Percentiles rank a stretch among this genome's conserved stretches.
These are phyloP conservation scores for Circinella minor DNA, from an alignment of 371 early-diverging fungal species.

Conservation along the genomic window DNA sequence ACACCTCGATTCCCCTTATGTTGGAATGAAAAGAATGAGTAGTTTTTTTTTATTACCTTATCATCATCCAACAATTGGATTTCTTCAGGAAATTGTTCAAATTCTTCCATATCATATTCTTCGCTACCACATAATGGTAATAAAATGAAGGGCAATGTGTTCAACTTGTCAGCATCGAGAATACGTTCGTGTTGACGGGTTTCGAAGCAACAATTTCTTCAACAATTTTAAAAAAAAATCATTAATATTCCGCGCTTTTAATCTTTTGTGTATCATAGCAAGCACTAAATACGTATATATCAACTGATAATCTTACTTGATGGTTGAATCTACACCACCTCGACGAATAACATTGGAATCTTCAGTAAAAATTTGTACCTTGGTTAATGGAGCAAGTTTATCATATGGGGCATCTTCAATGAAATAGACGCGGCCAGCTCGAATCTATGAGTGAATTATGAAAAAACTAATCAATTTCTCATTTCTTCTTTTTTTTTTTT, in stretches of 20 bases:
- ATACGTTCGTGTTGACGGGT: constrained; percentile 69
- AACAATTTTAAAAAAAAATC: too few species aligned
- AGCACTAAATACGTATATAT: too few species aligned
- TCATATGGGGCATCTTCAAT: constrained; percentile 60
- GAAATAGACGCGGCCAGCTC: constrained; percentile 77
- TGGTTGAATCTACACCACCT: constrained; percentile 83
- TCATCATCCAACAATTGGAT: constrained; percentile 84
- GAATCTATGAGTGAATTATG: constrained; percentile 40
- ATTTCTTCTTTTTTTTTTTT: too few species aligned
- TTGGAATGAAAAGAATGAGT: neutral
- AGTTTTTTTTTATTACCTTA: constrained; percentile 51
- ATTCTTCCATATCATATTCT: constrained; percentile 89
- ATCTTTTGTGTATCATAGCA: too few species aligned
- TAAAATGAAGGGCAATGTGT: constrained; percentile 84
- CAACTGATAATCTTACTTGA: constrained; percentile 62
- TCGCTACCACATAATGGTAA: constrained; percentile 93
- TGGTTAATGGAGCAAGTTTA: constrained; percentile 73
- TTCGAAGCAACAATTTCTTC: constrained; percentile 84
- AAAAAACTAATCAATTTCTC: too few species aligned
- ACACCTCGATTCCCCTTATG: too few species aligned
- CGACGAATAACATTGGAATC: constrained; percentile 84
- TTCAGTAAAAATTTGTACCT: constrained; percentile 86
- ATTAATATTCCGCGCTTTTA: neutral
- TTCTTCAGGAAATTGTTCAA: constrained; percentile 93
- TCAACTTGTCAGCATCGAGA: constrained; percentile 70